These are phyloP conservation scores for Diutina siamensis DNA, from an alignment of 1,139 yeast species.

Conservation along the genomic window DNA sequence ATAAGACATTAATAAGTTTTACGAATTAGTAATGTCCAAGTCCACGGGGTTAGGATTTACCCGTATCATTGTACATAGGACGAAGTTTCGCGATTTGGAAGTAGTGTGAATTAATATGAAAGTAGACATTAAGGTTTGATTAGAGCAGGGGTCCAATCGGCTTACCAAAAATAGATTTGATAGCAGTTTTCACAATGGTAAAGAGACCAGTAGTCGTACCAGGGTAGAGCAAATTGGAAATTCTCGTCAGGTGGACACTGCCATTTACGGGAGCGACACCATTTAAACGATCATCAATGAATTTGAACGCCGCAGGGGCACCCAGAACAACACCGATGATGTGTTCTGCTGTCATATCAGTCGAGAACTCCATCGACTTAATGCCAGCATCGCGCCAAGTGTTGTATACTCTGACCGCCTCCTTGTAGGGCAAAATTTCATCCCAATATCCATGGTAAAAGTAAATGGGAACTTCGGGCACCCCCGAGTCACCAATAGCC, in stretches of 20 bases:
- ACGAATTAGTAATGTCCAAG: conserved; percentile 8
- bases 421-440: conserved; percentile 9
- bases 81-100: no score
- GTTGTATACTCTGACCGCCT: conserved; percentile 8
- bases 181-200: neutral
- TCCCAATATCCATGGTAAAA: conserved; percentile 10
- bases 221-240: conserved; percentile 13
- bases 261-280: conserved; percentile 16
- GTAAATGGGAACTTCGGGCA: conserved; percentile 11
- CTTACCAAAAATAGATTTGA: neutral
- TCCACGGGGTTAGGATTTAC: no score
- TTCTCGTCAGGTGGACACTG: conserved; percentile 15
- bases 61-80: no score
- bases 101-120: neutral
- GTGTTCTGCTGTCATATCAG: conserved; percentile 19
- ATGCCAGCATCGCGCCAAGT: conserved; percentile 9
- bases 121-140: neutral
- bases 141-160: conserved; percentile 5
- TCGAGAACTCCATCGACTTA: conserved; percentile 13
- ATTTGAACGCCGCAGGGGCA: conserved; percentile 6
- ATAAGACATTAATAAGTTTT: no score
- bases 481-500: conserved; percentile 10
- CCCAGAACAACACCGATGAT: conserved; percentile 7
- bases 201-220: neutral
- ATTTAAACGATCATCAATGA: conserved; percentile 11